Conservation (phyloP, 2,329 filamentous ascomycete species). For the Fusarium equiseti region DNA sequence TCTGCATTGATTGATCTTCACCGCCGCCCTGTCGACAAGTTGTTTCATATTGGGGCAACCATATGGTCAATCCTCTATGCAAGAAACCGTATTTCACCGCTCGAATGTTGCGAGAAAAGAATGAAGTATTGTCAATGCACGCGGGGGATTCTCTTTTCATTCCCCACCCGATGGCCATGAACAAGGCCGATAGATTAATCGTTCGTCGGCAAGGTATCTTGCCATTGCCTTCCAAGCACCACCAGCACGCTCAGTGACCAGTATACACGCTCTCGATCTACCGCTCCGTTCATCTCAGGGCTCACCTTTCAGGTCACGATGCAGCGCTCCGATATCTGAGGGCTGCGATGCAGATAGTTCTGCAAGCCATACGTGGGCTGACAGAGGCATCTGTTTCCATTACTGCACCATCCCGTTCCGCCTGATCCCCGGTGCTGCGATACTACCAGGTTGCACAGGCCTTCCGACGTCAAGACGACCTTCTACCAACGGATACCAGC, state of each 20-base stretch:
- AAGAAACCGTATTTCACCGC: slow-evolving; percentile 27
- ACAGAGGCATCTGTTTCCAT: slow-evolving; percentile 24
- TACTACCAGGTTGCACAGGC: slow-evolving; percentile 11
- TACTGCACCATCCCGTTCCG: slow-evolving; percentile 30
- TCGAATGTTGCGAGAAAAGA: neutral
- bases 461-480: slow-evolving; percentile 8
- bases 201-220: slow-evolving; percentile 7
- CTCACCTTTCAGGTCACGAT: slow-evolving; percentile 21
- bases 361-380: slow-evolving; percentile 16
- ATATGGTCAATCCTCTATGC: slow-evolving; percentile 15
- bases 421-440: slow-evolving; percentile 12
- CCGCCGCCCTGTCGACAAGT: neutral
- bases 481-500: slow-evolving; percentile 12
- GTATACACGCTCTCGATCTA: neutral
- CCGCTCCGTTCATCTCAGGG: slow-evolving; percentile 9
- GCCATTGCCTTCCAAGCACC: neutral
- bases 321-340: slow-evolving; percentile 22
- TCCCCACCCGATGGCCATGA: slow-evolving; percentile 8
- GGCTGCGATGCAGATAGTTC: neutral
- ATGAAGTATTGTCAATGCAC: slow-evolving; percentile 19
- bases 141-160: slow-evolving; percentile 19
- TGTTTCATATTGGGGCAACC: slow-evolving; percentile 3
- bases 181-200: slow-evolving; percentile 9
- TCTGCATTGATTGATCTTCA: neutral
- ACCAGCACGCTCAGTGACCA: too few species aligned